Base-by-base conservation (phyloP, 2,329 filamentous ascomycete species). In the Zasmidium citrigriseum region DNA sequence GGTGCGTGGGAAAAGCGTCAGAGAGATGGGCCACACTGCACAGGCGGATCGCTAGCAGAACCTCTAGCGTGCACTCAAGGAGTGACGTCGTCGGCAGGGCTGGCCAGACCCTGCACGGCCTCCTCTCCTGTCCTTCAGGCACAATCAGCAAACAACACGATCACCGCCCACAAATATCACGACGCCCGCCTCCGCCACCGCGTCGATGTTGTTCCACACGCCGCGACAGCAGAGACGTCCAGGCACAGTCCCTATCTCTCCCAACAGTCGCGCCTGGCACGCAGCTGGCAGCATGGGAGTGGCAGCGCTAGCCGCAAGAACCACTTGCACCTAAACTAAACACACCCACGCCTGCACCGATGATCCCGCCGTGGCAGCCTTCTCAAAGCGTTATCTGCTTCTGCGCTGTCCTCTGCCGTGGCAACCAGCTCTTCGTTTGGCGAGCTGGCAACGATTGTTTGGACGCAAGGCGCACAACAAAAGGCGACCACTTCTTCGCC, bases 301-400 rank as follows among this genome's bases (percentile, higher is more conserved):
- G 25, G 49, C 49, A 22, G 29, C 49, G 9, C 25, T 21, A 38
- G 25, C 41, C 38, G 49, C 49, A 27, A 52, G 25, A 52, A 52
- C 25, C 27, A 52, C 25, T 16, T 48, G 20, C 49, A 12, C 12
- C 27, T 38, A 41, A 7, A 7, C 49, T 10, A 12, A 25, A 25
- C 23, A 29, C 12, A 25, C 16, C 47, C 11, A 14, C 47, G 24
- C 25, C n/a, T 50, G 47, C 23, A 50, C 25, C 10, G 4, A 46
- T 50, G 22, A 48, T 21, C 12, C n/a, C n/a, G n/a, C n/a, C n/a
- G n/a, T n/a, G n/a, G n/a, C n/a, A n/a, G n/a, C n/a, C n/a, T n/a
- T n/a, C n/a, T n/a, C n/a, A n/a, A n/a, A n/a, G n/a, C n/a, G n/a
- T n/a, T n/a, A n/a, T n/a, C n/a, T n/a, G n/a, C n/a, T n/a, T n/a